A percentile compares a stretch with the other conserved stretches of the same genome.
Conservation (phyloP, 2,329 filamentous ascomycete genomes). For the Paramyrothecium sp. region DNA sequence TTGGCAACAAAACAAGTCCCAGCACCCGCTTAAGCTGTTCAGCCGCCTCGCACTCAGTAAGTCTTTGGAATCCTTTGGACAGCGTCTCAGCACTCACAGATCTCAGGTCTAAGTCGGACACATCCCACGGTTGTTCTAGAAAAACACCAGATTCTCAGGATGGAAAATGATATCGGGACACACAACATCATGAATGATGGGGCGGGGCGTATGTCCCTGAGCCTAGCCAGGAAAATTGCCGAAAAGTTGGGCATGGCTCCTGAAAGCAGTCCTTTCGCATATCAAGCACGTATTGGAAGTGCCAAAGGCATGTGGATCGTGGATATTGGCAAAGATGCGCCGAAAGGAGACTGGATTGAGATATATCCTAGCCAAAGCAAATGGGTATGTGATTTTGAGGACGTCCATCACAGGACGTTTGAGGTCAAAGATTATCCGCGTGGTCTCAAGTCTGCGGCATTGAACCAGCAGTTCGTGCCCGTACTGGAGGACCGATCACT, state of each 20-base stretch:
- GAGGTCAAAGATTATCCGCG: slow-evolving; percentile 52
- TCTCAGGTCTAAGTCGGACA: slow-evolving; percentile 50
- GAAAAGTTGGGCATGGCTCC: slow-evolving; percentile 41
- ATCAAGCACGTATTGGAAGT: slow-evolving; percentile 69
- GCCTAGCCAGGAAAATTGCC: slow-evolving; percentile 53
- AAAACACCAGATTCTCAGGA: slow-evolving; percentile 41
- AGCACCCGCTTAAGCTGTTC: slow-evolving; percentile 56
- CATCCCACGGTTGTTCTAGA: slow-evolving; percentile 44
- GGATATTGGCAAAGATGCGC: slow-evolving; percentile 43
- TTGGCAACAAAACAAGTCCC: slow-evolving; percentile 37
- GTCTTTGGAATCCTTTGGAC: slow-evolving; percentile 1
- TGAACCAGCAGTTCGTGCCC: slow-evolving; percentile 69
- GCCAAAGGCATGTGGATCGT: slow-evolving; percentile 77
- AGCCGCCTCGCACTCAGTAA: slow-evolving; percentile 55
- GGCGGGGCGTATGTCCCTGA: slow-evolving; percentile 62
- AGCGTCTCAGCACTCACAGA: slow-evolving; percentile 3
- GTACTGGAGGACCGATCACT: slow-evolving; percentile 62
- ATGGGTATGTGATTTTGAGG: slow-evolving; percentile 52
- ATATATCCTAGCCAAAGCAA: slow-evolving; percentile 68
- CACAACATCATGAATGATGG: slow-evolving; percentile 63
- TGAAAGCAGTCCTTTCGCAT: slow-evolving; percentile 56
- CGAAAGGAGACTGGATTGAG: slow-evolving; percentile 60
- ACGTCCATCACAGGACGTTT: slow-evolving; percentile 58
- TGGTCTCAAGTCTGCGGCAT: slow-evolving; percentile 40
- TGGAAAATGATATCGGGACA: slow-evolving; percentile 30